Conservation (phyloP, 2,329 filamentous ascomycete species). For the Claviceps paspali region DNA sequence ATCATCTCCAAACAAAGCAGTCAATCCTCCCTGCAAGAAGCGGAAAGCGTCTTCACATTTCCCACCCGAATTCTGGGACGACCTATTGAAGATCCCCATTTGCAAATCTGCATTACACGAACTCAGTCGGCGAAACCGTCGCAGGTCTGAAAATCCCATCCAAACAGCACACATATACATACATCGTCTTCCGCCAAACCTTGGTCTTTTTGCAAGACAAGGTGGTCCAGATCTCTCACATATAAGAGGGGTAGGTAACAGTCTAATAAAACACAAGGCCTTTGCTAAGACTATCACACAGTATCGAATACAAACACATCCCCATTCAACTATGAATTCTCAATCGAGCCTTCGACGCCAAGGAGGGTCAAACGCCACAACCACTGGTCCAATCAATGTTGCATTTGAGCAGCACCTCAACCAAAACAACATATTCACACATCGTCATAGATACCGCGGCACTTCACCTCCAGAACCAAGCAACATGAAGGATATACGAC, state of each 20-base stretch:
- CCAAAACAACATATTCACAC: not conserved
- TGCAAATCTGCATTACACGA: not conserved
- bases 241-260: constrained; percentile 11
- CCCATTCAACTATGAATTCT: too few species aligned
- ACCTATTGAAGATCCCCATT: not conserved
- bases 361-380: not conserved
- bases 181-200: too few species aligned
- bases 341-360: too few species aligned
- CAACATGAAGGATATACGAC: constrained; percentile 8
- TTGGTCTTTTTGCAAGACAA: not conserved
- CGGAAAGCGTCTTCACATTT: too few species aligned
- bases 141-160: not conserved
- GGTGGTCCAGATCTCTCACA: constrained; percentile 10
- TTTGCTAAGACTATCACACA: not conserved
- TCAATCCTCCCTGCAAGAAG: too few species aligned
- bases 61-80: not conserved
- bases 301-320: not conserved
- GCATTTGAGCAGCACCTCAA: not conserved
- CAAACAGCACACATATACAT: not conserved
- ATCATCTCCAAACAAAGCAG: too few species aligned
- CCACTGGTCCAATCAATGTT: too few species aligned
- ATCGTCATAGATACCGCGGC: too few species aligned
- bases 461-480: too few species aligned
- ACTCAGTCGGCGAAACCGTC: not conserved
- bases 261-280: not conserved